phyloP scores from a whole-genome alignment of 2,329 filamentous ascomycete genomes.

The Cucurbitaria berberidis region DNA sequence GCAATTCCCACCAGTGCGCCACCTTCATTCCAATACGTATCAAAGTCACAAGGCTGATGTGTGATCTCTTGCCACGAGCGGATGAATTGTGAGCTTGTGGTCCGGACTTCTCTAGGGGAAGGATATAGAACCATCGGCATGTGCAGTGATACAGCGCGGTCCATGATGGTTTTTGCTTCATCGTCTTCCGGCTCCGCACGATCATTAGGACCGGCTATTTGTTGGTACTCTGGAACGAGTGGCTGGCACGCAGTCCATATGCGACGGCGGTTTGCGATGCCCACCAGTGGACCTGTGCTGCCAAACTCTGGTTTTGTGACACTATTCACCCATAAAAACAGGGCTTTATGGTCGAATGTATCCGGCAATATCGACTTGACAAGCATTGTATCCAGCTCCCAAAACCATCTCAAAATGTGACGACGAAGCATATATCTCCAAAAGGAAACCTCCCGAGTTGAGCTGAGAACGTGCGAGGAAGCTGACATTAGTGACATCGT shows the following conservation, averaged over 20 bases:
- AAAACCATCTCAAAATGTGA: conserved; percentile 23
- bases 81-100: conserved; percentile 14
- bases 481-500: conserved; percentile 17
- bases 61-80: conserved; percentile 15
- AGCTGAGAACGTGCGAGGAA: conserved; percentile 14
- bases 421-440: conserved; percentile 21
- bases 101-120: neutral
- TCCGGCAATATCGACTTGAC: neutral
- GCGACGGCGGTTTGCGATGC: conserved; percentile 41
- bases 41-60: conserved; percentile 13
- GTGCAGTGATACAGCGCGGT: conserved; percentile 1
- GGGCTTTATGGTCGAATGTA: conserved; percentile 19
- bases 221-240: conserved; percentile 8
- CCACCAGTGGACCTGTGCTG: conserved; percentile 32
- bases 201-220: neutral
- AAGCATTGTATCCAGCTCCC: conserved; percentile 9
- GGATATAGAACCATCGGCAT: conserved; percentile 17
- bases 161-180: conserved; percentile 15
- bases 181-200: conserved; percentile 1
- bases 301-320: conserved; percentile 20
- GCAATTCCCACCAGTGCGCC: conserved; percentile 15
- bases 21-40: conserved; percentile 19
- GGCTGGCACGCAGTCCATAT: conserved; percentile 31
- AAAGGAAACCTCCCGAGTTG: conserved; percentile 12
- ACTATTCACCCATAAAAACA: conserved; percentile 31